phyloP scores from a whole-genome alignment of 2,329 filamentous ascomycete species.

The Scedosporium apiospermum region DNA sequence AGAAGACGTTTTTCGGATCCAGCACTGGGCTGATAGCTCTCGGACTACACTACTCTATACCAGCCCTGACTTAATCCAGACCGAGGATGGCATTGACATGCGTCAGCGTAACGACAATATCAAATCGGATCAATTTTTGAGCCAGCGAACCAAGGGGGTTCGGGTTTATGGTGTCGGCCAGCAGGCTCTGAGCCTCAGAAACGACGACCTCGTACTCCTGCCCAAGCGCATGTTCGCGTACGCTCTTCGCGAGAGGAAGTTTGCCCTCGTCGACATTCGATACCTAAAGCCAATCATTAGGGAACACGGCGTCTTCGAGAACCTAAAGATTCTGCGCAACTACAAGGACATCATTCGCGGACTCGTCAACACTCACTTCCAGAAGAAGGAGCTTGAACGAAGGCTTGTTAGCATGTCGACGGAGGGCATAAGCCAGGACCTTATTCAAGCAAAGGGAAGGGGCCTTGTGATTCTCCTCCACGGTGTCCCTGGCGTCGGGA shows the following conservation, averaged over 20 bases:
- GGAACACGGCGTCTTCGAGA: slow-evolving; percentile 27
- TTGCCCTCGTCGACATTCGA: slow-evolving; percentile 26
- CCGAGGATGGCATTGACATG: too few relatives aligned
- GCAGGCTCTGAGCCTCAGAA: slow-evolving; percentile 52
- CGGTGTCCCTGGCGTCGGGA: slow-evolving; percentile 36
- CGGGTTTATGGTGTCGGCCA: slow-evolving; percentile 40
- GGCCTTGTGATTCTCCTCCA: slow-evolving; percentile 76
- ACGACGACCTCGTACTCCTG: slow-evolving; percentile 52
- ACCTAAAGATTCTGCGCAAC: slow-evolving; percentile 51
- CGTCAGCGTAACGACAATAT: slow-evolving; percentile 17
- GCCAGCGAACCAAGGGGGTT: slow-evolving; percentile 22
- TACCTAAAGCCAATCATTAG: slow-evolving; percentile 23
- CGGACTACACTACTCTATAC: too few relatives aligned
- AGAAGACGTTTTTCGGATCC: slow-evolving; percentile 26
- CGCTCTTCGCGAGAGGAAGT: slow-evolving; percentile 28
- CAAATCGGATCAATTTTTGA: slow-evolving; percentile 22
- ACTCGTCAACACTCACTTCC: slow-evolving; percentile 74
- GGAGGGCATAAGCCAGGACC: slow-evolving; percentile 61
- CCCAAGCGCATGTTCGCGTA: slow-evolving; percentile 33
- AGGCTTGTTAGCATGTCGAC: slow-evolving; percentile 6
- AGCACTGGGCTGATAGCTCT: slow-evolving; percentile 24
- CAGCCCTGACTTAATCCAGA: too few relatives aligned
- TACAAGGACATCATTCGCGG: slow-evolving; percentile 51
- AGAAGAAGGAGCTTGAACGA: slow-evolving; percentile 51
- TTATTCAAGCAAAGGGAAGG: slow-evolving; percentile 76